Evolutionary conservation across 73 alveolate species (phyloP).

Genomic region (Paramecium primaurelia): DNA sequence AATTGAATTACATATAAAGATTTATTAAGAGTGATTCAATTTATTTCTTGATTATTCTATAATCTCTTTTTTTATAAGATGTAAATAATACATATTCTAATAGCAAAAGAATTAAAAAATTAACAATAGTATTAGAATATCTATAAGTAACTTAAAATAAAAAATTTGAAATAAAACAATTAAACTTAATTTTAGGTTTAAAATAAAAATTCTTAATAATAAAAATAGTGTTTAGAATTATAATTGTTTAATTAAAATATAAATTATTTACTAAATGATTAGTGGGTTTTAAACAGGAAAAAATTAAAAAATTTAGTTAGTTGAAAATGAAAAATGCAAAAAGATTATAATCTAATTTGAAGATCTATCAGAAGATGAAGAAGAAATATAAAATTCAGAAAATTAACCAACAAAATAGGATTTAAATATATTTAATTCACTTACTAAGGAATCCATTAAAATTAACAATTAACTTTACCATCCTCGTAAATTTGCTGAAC

Average conservation of each 20-base stretch:
- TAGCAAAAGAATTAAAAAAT: too few relatives aligned
- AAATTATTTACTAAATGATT: background rate
- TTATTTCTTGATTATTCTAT: too few relatives aligned
- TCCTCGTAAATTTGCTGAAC: background rate
- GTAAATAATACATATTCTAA: too few relatives aligned
- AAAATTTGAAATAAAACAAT: too few relatives aligned
- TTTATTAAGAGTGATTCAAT: too few relatives aligned
- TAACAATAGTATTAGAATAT: too few relatives aligned
- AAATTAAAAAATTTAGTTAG: background rate
- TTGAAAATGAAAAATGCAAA: background rate
- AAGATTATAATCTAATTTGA: background rate
- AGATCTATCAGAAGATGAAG: background rate
- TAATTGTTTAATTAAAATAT: background rate
- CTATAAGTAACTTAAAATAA: too few relatives aligned
- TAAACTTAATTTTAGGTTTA: background rate
- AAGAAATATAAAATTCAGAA: background rate
- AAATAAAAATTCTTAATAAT: background rate
- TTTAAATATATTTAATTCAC: background rate
- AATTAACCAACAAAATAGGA: background rate
- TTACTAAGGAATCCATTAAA: background rate
- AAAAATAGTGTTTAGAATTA: background rate
- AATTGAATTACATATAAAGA: too few relatives aligned
- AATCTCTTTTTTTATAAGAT: too few relatives aligned
- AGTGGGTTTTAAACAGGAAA: background rate
- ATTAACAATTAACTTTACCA: background rate